Percentiles rank a stretch among this genome's conserved stretches.
phyloP scores from a whole-genome alignment of 2,329 filamentous ascomycete species.

The Beauveria medogensis region DNA sequence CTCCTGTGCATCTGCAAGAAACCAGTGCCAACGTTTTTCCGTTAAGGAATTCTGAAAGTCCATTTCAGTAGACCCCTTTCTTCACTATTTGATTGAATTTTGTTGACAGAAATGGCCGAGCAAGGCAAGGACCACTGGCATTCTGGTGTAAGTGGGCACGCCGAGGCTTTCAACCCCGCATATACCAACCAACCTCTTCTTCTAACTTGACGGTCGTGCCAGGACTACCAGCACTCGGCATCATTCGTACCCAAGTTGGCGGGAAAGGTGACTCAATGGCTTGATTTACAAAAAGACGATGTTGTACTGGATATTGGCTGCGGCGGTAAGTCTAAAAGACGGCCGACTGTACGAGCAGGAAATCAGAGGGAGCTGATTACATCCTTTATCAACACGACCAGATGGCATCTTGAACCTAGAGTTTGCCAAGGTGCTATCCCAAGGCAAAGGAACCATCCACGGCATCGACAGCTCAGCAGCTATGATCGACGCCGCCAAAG shows the following conservation, averaged over 20 bases:
- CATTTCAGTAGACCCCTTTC: not conserved
- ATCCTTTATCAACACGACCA: constrained; percentile 16
- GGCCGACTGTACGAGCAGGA: not conserved
- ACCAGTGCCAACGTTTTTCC: not conserved
- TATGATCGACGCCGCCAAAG: constrained; percentile 48
- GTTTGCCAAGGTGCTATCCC: constrained; percentile 37
- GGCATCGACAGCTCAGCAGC: constrained; percentile 50
- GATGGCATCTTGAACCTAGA: constrained; percentile 52
- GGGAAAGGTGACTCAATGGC: constrained; percentile 48
- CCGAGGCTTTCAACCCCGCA: constrained; percentile 4
- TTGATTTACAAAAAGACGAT: constrained; percentile 51
- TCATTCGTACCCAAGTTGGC: constrained; percentile 57
- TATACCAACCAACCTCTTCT: constrained; percentile 1
- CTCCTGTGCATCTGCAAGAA: not conserved
- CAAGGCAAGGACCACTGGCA: constrained; percentile 21
- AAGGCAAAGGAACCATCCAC: constrained; percentile 41
- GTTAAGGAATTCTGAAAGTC: not conserved
- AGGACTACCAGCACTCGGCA: constrained; percentile 54
- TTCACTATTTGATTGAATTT: not conserved
- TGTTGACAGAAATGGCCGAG: constrained; percentile 12
- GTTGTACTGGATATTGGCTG: constrained; percentile 55
- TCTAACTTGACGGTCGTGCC: constrained; percentile 10
- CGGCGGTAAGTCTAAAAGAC: constrained; percentile 38
- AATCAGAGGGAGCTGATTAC: not conserved
- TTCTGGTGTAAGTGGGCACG: constrained; percentile 17